These are phyloP conservation scores for Botryotinia narcissicola DNA, from an alignment of 2,329 filamentous ascomycete genomes.

Conservation along the genomic window DNA sequence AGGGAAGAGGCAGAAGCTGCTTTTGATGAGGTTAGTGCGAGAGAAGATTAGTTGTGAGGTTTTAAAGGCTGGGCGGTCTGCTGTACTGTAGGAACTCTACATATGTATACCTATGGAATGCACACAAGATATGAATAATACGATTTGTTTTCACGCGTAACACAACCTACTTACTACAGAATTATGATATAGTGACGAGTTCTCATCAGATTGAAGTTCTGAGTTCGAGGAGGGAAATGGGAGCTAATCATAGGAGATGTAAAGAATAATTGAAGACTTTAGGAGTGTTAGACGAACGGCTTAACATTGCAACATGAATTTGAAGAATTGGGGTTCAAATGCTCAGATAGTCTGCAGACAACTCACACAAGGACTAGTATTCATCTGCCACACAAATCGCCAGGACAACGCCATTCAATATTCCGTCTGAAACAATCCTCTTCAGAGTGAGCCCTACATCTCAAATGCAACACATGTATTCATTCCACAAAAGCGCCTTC, in stretches of 20 bases:
- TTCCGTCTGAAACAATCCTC: not conserved
- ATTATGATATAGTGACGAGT: not conserved
- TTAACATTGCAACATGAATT: not conserved
- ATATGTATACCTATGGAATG: slow-evolving; percentile 7
- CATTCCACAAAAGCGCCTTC: not conserved
- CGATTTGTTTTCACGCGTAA: not conserved
- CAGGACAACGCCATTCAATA: not conserved
- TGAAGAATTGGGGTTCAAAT: not conserved
- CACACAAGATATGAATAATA: not conserved
- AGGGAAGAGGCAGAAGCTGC: slow-evolving; percentile 14
- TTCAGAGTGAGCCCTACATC: not conserved
- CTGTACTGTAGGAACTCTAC: not conserved
- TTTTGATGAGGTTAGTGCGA: slow-evolving; percentile 4
- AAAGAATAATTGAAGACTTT: not conserved
- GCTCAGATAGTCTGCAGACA: not conserved
- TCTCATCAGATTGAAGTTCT: not conserved
- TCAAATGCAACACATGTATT: not conserved
- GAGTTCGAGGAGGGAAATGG: not conserved
- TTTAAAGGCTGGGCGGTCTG: not conserved
- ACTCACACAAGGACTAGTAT: not conserved
- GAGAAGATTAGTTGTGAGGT: not conserved
- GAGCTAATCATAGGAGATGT: not conserved
- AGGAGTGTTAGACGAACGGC: not conserved
- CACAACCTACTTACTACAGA: not conserved
- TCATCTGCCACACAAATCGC: not conserved